Percentiles rank a stretch among this genome's conserved stretches.
Evolutionary conservation across 2,329 filamentous ascomycete species (phyloP).

Genomic region (Metarhizium humberi): DNA sequence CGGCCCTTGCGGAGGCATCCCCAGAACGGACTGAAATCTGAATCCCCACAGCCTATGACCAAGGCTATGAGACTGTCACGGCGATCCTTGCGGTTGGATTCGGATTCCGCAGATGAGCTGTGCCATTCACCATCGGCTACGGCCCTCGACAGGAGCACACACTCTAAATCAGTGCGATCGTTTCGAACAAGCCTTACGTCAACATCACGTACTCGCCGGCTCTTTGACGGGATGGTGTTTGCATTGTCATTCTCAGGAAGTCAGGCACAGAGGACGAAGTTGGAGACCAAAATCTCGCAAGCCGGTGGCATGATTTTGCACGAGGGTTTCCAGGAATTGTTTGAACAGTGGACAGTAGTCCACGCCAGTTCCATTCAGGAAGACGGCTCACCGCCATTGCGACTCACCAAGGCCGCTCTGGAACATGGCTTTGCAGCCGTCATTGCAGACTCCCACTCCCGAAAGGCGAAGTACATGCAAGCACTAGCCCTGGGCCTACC

Average conservation of each 20-base stretch:
- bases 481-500: constrained; percentile 84
- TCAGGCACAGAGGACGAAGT: constrained; percentile 27
- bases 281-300: constrained; percentile 54
- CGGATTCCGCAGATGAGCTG: constrained; percentile 40
- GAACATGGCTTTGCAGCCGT: constrained; percentile 70
- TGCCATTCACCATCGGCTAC: constrained; percentile 28
- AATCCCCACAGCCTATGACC: constrained; percentile 17
- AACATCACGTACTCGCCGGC: constrained; percentile 14
- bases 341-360: constrained; percentile 40
- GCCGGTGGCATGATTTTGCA: constrained; percentile 66
- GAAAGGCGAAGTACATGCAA: constrained; percentile 89
- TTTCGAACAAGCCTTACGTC: constrained; percentile 18
- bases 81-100: constrained; percentile 22
- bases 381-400: constrained; percentile 29
- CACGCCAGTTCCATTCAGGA: constrained; percentile 20
- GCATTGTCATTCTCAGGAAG: constrained; percentile 61
- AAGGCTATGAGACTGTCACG: constrained; percentile 13
- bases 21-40: constrained; percentile 12
- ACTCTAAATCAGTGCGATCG: constrained; percentile 16
- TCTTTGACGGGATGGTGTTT: constrained; percentile 81
- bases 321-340: constrained; percentile 73
- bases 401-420: constrained; percentile 41
- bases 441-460: constrained; percentile 76
- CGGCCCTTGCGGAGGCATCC: constrained; percentile 11
- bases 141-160: constrained; percentile 27